Evolutionary conservation across 768 basidiomycete species (phyloP).

Genomic region (Saitozyma sp.): DNA sequence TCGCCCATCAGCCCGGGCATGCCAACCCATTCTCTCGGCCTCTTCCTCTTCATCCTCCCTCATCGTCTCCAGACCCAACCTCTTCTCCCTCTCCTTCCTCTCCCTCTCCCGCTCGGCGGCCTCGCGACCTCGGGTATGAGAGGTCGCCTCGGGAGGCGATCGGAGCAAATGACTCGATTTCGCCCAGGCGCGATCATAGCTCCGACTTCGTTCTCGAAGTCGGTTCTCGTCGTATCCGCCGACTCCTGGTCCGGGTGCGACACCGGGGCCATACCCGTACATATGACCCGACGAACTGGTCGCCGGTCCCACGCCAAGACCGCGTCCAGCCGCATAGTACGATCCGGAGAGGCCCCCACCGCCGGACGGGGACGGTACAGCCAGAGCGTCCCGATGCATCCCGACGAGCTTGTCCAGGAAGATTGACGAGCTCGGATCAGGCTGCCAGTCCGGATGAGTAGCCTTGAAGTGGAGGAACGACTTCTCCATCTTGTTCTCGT

Average conservation of each 20-base stretch:
- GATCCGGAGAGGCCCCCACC: background rate
- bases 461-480: slow-evolving; percentile 54
- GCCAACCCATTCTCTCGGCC: slow-evolving; percentile 64
- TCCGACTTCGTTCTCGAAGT: slow-evolving; percentile 29
- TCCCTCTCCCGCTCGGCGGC: background rate
- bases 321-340: slow-evolving; percentile 11
- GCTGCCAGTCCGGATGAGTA: slow-evolving; percentile 93
- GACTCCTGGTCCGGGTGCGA: too few relatives aligned
- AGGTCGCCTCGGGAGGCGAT: background rate
- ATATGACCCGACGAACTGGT: slow-evolving; percentile 29
- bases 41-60: slow-evolving; percentile 56
- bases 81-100: slow-evolving; percentile 6
- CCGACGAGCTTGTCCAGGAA: slow-evolving; percentile 75
- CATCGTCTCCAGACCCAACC: slow-evolving; percentile 1
- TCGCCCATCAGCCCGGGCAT: slow-evolving; percentile 58
- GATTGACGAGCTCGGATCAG: slow-evolving; percentile 86
- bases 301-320: slow-evolving; percentile 12
- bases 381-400: slow-evolving; percentile 19
- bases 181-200: slow-evolving; percentile 46
- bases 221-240: slow-evolving; percentile 17
- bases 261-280: slow-evolving; percentile 14
- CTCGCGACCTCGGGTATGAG: background rate
- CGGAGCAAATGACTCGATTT: slow-evolving; percentile 24
- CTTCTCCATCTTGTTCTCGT: slow-evolving; percentile 87
- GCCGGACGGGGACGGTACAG: background rate